These are phyloP conservation scores for Pugionium cornutum DNA, from an alignment of 345 rosid species.

Conservation along the genomic window DNA sequence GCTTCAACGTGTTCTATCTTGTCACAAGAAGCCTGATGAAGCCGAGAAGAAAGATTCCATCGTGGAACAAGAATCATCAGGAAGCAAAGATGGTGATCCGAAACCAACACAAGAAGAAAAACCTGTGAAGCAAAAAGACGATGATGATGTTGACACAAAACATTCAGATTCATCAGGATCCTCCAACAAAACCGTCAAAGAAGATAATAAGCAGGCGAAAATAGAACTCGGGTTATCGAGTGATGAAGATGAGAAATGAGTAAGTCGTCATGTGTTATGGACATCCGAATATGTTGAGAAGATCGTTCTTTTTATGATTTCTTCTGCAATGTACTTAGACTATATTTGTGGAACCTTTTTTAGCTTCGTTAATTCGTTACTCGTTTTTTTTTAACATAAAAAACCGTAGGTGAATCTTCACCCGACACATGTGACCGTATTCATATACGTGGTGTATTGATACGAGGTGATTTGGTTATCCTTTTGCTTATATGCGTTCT, in stretches of 20 bases:
- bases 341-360: constrained; percentile 6
- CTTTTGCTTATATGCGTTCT: not conserved
- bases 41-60: constrained; percentile 20
- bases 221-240: constrained; percentile 43
- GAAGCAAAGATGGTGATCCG: constrained; percentile 27
- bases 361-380: constrained; percentile 1
- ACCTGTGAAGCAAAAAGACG: constrained; percentile 9
- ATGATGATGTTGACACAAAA: not conserved
- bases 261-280: not conserved
- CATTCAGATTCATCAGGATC: constrained; percentile 34
- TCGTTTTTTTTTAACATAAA: not conserved
- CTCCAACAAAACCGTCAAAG: constrained; percentile 12
- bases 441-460: constrained; percentile 20
- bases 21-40: constrained; percentile 20
- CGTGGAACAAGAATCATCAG: constrained; percentile 36
- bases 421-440: constrained; percentile 17
- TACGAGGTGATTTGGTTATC: constrained; percentile 20
- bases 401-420: constrained; percentile 25
- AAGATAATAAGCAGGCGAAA: constrained; percentile 29
- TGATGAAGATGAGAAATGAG: constrained; percentile 42
- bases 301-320: constrained; percentile 16
- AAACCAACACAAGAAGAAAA: constrained; percentile 29
- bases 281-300: constrained; percentile 19
- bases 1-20: constrained; percentile 59
- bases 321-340: constrained; percentile 15